Percentiles rank a stretch among this genome's conserved stretches.
These are phyloP conservation scores for Lactuca saligna DNA, from an alignment of 129 eudicot species.

Conservation along the genomic window DNA sequence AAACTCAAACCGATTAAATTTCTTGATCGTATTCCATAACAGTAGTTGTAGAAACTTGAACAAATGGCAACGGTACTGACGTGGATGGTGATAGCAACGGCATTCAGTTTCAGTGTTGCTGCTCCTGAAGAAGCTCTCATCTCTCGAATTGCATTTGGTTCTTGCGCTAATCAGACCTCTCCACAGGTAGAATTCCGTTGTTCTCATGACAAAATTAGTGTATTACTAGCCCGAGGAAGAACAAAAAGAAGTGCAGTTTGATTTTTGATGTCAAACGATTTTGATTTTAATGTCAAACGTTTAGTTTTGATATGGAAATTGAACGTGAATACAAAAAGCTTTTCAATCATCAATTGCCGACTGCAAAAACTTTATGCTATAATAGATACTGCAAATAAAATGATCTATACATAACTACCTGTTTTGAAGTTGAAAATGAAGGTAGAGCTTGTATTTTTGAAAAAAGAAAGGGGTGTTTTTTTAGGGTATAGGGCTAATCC, in stretches of 20 bases:
- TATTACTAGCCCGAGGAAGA: not conserved
- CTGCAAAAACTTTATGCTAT: not conserved
- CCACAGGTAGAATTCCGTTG: slow-evolving; percentile 43
- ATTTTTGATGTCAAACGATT: not conserved
- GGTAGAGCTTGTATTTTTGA: not conserved
- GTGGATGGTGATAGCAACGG: slow-evolving; percentile 7
- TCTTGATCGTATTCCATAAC: not conserved
- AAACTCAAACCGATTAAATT: not conserved
- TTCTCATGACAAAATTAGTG: not conserved
- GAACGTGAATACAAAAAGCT: not conserved
- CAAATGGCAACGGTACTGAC: slow-evolving; percentile 4
- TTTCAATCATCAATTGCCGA: not conserved
- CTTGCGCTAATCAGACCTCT: slow-evolving; percentile 63
- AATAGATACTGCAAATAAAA: not conserved
- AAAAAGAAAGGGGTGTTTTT: not conserved
- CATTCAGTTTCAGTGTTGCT: slow-evolving; percentile 8
- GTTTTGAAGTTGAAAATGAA: not conserved
- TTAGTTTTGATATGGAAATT: not conserved
- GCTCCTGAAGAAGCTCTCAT: slow-evolving; percentile 23
- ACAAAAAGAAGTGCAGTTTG: not conserved
- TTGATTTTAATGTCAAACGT: too few relatives aligned
- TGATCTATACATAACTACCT: not conserved
- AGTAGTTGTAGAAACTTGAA: not conserved
- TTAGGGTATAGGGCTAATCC: not conserved
- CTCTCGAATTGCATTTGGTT: slow-evolving; percentile 66